Evolutionary conservation across 2,329 filamentous ascomycete genomes (phyloP), one percentile per base, ranked within the genome.

Genomic region (Ceratocystis cacaofunesta): DNA sequence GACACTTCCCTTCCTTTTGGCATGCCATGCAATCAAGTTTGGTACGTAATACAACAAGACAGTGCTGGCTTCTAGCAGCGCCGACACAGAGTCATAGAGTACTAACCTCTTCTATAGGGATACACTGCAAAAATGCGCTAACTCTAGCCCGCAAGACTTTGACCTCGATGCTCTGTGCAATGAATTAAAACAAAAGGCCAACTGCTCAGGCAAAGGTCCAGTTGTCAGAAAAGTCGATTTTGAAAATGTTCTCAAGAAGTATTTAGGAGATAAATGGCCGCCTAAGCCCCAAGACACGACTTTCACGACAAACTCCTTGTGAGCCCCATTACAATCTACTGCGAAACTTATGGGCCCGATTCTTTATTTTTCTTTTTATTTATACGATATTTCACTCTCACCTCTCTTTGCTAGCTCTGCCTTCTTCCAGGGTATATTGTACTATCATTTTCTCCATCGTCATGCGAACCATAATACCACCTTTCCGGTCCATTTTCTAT

Each of bases 101-200:
- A 46, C 63, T 63, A 66, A 68, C 61, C 30, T 19, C n/a, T 25
- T 62, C 36, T 43, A 67, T 67, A 67, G 92, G 94, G 91, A 96
- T 75, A 90, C 90, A 76, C 76, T 96, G 25, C 90, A 95, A 77
- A 84, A 82, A 44, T 95, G 91, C 74, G 86, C 90, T 68, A 91
- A 88, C 73, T 94, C 95, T 70, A 88, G 92, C 72, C 89, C 84
- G 66, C 92, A 92, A 70, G 92, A 95, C 70, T 90, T 97, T 69
- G 94, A 99, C 70, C 87, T 99, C 61, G 94, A 99, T 72, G 86
- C 87, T 43, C 82, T 99, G 28, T 99, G 94, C 77, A 88, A 88
- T 3, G 92, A 99, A 73, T 83, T 99, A 15, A 89, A 92, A 69
- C 89, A 92, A 74, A 99, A 99, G 78, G 94, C 94, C 66, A 94